Base-by-base conservation (phyloP, 140 eudicot genomes). In the Oenanthe javanica region DNA sequence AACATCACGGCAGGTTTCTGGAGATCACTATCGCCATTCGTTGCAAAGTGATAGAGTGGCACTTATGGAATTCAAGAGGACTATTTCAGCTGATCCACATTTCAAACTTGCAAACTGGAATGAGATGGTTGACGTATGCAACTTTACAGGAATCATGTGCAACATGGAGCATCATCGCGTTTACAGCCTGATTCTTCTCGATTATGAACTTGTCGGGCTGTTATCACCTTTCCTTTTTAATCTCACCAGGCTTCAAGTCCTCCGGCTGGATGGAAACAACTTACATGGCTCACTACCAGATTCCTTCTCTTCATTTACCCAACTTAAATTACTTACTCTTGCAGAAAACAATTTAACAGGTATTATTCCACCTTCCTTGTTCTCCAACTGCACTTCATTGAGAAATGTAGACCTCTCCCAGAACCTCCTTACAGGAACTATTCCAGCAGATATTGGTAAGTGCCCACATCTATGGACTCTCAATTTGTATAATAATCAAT, bases 381-480 rank as follows among this genome's bases (percentile, higher is more conserved):
- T 90, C 83, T 86, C 86, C 27, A 90, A 90, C 85, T 90, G 92
- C 83, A 86, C 89, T 64, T 78, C 76, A 6, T 67, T 90, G 67
- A n/a, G 66, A 77, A 86, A 86, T 54, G 78, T 90, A 11, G 95
- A 90, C 82, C 85, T 90, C 19, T 88, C 95, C 12, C 71, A 42
- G 19, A 90, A 90, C 61, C 18, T 47, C 1, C 85, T 88, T 36
- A 47, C 15, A 0, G 89, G 95, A 31, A 83, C 72, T 23, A 86
- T 90, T 57, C 95, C 95, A 18, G 21, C 77, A n/a, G 90, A 83
- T 72, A 88, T 88, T 9, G 82, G 82, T 14, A 67, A 79, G 72
- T 79, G 82, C 82, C 77, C 77, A 18, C 10, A 66, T 1, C 80
- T 90, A 45, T 85, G 91, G 92, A 85, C 79, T 66, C 85, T 90